A percentile compares a stretch with the other conserved stretches of the same genome.
Conservation (phyloP, 306 rosid species). For the Vigna unguiculata region DNA sequence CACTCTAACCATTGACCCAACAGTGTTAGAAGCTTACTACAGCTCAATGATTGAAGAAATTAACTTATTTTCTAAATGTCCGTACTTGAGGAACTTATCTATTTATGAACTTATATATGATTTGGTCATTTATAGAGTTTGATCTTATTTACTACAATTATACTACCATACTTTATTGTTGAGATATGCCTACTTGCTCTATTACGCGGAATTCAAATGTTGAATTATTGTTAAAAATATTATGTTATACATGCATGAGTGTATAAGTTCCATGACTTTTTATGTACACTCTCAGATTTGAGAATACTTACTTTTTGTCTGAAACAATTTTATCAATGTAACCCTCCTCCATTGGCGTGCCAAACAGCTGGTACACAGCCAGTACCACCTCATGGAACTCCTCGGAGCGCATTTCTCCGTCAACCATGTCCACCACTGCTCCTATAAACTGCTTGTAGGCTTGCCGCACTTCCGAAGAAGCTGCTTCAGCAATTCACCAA, state of each 20-base stretch:
- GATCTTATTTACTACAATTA: neutral
- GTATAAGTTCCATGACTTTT: neutral
- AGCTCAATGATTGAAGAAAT: neutral
- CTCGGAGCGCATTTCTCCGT: constrained; percentile 84
- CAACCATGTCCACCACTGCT: constrained; percentile 80
- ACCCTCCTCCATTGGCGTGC: constrained; percentile 47
- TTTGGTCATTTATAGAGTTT: neutral
- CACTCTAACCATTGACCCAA: neutral
- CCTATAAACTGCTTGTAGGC: constrained; percentile 74
- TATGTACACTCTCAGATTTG: neutral
- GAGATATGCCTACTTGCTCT: neutral
- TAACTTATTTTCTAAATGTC: neutral
- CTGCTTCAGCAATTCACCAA: constrained; percentile 52
- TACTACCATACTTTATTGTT: neutral
- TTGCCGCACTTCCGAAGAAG: constrained; percentile 58
- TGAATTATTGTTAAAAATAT: neutral
- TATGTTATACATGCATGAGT: neutral
- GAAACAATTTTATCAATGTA: constrained; percentile 43
- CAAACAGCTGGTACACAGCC: constrained; percentile 40
- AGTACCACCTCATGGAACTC: constrained; percentile 82
- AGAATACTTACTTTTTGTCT: constrained; percentile 60
- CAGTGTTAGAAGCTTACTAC: neutral
- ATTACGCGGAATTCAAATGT: neutral
- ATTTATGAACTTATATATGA: neutral
- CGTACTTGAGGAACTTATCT: neutral